Percentiles rank a stretch among this genome's conserved stretches.
These are phyloP conservation scores for Aspergillus transmontanensis DNA, from an alignment of 2,329 filamentous ascomycete species.

Conservation along the genomic window DNA sequence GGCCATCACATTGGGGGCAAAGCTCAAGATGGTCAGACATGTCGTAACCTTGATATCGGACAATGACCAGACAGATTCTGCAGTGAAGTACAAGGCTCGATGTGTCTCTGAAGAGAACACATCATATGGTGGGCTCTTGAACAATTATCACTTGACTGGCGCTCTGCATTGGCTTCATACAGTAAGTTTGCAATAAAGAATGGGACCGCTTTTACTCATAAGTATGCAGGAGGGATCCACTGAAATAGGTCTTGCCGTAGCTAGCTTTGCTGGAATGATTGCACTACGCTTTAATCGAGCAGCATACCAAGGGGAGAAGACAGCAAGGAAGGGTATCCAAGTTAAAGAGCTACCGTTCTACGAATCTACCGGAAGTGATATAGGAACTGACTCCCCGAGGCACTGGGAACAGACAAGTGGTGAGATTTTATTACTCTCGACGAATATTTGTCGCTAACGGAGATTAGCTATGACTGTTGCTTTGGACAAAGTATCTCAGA, in stretches of 20 bases:
- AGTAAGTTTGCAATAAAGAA: conserved; percentile 25
- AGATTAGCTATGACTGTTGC: conserved; percentile 28
- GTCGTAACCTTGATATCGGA: conserved; percentile 17
- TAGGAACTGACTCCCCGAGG: conserved; percentile 12
- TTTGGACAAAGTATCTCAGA: conserved; percentile 13
- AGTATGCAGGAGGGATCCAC: conserved; percentile 23
- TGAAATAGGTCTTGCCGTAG: conserved; percentile 26
- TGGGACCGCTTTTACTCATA: not conserved
- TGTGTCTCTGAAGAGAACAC: conserved; percentile 19
- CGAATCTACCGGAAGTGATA: conserved; percentile 14
- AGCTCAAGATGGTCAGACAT: conserved; percentile 31
- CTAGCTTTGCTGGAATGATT: conserved; percentile 28
- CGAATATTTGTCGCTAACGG: conserved; percentile 16
- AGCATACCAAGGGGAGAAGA: conserved; percentile 17
- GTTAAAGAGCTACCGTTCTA: conserved; percentile 26
- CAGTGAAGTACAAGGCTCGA: conserved; percentile 10
- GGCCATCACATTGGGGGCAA: conserved; percentile 32
- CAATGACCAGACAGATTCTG: not conserved
- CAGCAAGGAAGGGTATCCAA: conserved; percentile 6
- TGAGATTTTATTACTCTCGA: conserved; percentile 16
- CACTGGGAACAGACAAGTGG: conserved; percentile 40
- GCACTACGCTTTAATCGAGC: conserved; percentile 23
- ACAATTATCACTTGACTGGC: conserved; percentile 28
- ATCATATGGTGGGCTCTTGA: conserved; percentile 10
- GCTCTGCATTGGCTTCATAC: conserved; percentile 35